phyloP scores from a whole-genome alignment of 768 basidiomycete genomes.

The Tephrocybe sp. region DNA sequence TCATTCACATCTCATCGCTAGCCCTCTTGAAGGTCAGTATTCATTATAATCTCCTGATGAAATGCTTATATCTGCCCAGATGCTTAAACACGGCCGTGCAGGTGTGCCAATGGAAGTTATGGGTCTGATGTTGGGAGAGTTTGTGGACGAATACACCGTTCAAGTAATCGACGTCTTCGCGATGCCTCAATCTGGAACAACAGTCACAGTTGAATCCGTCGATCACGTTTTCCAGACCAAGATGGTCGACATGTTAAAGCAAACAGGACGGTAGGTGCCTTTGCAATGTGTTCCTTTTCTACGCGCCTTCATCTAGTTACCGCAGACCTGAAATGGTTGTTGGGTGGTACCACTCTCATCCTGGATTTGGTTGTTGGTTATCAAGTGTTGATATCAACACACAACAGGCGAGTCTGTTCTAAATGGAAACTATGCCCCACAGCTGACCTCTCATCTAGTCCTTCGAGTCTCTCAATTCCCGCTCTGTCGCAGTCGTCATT shows the following conservation, averaged over 20 bases:
- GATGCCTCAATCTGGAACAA: slow-evolving; percentile 98
- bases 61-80: slow-evolving; percentile 47
- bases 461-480: slow-evolving; percentile 89
- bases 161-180: slow-evolving; percentile 97
- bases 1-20: slow-evolving; percentile 95
- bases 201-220: slow-evolving; percentile 95
- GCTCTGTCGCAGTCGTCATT: slow-evolving; percentile 95
- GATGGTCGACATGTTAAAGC: slow-evolving; percentile 99
- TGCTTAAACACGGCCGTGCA: slow-evolving; percentile 98
- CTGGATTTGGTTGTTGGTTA: slow-evolving; percentile 99
- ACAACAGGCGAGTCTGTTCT: slow-evolving; percentile 67
- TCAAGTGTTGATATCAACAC: slow-evolving; percentile 99
- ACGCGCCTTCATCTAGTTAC: neutral
- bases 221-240: slow-evolving; percentile 98
- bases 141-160: slow-evolving; percentile 96
- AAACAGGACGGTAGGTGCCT: slow-evolving; percentile 83
- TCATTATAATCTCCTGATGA: neutral
- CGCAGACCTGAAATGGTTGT: slow-evolving; percentile 93
- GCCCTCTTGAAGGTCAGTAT: slow-evolving; percentile 86
- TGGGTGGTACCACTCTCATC: slow-evolving; percentile 99
- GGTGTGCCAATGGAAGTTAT: slow-evolving; percentile 99
- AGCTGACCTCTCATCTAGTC: slow-evolving; percentile 54
- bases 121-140: slow-evolving; percentile 97
- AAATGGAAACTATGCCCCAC: neutral
- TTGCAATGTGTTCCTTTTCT: neutral